Percentiles rank a stretch among this genome's conserved stretches.
phyloP scores from a whole-genome alignment of 768 basidiomycete genomes.

The Hericium coralloides region DNA sequence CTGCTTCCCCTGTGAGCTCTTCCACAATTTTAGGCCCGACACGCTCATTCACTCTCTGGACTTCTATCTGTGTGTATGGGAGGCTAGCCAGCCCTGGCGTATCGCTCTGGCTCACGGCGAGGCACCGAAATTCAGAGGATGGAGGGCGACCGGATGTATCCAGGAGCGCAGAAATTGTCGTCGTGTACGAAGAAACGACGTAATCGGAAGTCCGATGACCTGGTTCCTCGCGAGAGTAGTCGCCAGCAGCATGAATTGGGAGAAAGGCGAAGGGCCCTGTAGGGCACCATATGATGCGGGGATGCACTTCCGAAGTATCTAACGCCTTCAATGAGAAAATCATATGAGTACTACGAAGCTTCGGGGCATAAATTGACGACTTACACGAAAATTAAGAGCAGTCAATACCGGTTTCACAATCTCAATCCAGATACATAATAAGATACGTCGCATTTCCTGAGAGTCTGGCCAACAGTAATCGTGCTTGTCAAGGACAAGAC shows the following conservation, averaged over 20 bases:
- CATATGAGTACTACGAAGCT: neutral
- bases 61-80: slow-evolving; percentile 3
- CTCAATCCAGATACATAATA: neutral
- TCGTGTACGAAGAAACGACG: slow-evolving; percentile 22
- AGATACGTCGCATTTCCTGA: too few relatives aligned
- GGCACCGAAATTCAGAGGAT: too few relatives aligned
- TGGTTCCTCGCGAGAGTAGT: neutral
- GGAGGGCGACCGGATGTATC: neutral
- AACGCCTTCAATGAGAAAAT: neutral
- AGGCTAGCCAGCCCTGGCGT: neutral
- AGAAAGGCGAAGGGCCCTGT: neutral
- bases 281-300: neutral
- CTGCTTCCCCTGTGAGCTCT: neutral
- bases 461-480: neutral
- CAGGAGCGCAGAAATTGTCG: slow-evolving; percentile 19
- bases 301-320: too few relatives aligned
- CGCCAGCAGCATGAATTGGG: neutral
- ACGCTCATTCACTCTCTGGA: neutral
- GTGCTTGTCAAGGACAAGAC: neutral
- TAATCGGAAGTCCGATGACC: slow-evolving; percentile 15
- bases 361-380: neutral
- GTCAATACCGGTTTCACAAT: neutral
- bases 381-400: neutral
- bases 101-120: neutral
- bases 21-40: neutral